These are phyloP conservation scores for Kregervanrija pseudodelftensis DNA, from an alignment of 805 yeast species.

Conservation along the genomic window DNA sequence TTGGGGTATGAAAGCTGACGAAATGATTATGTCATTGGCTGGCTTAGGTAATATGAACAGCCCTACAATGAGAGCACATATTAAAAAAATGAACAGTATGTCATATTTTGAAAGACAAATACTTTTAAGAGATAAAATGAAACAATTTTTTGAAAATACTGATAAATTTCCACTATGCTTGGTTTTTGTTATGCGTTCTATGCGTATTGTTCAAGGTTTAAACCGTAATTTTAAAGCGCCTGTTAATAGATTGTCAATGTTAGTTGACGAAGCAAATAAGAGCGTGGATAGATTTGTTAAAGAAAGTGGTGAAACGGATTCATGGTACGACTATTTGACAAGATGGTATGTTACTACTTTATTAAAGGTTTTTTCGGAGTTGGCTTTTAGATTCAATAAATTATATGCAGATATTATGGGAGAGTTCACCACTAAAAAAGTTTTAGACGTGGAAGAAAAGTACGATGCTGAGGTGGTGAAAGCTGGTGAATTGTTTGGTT, in stretches of 20 bases:
- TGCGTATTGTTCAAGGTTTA: conserved; percentile 68
- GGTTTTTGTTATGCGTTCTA: conserved; percentile 59
- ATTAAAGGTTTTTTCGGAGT: conserved; percentile 10
- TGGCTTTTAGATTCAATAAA: conserved; percentile 7
- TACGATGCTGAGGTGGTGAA: conserved; percentile 37
- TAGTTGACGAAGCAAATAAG: conserved; percentile 48
- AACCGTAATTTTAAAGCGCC: conserved; percentile 65
- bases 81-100: conserved; percentile 23
- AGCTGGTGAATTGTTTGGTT: conserved; percentile 37
- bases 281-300: conserved; percentile 13
- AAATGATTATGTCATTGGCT: conserved; percentile 42
- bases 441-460: conserved; percentile 35
- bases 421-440: conserved; percentile 13
- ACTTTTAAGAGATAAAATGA: conserved; percentile 39
- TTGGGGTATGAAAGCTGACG: conserved; percentile 70
- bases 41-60: conserved; percentile 14
- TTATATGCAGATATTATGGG: conserved; percentile 6
- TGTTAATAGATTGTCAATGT: conserved; percentile 59
- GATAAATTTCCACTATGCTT: conserved; percentile 61
- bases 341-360: conserved; percentile 14
- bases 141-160: conserved; percentile 51
- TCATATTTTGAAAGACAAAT: conserved; percentile 36
- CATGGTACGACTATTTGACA: conserved; percentile 11
- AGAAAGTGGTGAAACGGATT: conserved; percentile 8
- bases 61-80: conserved; percentile 28